phyloP scores from a whole-genome alignment of 1,284 basidiomycete species.

The Psilocybe mexicana region DNA sequence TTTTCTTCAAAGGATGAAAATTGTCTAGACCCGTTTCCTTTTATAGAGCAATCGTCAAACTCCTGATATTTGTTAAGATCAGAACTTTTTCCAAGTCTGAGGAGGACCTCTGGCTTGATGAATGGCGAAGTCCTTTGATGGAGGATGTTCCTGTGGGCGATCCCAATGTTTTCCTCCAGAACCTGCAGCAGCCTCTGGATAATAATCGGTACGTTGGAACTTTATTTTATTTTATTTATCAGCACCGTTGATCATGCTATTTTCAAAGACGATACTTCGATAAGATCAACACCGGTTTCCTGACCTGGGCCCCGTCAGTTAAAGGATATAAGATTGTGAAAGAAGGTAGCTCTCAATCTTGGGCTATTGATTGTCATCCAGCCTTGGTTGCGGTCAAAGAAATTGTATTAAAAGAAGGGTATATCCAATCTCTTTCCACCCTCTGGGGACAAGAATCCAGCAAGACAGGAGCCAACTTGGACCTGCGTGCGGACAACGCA shows the following conservation, averaged over 20 bases:
- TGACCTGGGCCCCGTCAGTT: conserved; percentile 77
- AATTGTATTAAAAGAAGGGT: conserved; percentile 52
- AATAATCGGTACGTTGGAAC: conserved; percentile 15
- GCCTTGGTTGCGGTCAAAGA: conserved; percentile 62
- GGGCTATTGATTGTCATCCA: conserved; percentile 66
- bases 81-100: conserved; percentile 74
- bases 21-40: conserved; percentile 11
- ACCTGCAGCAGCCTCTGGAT: conserved; percentile 42
- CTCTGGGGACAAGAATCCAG: conserved; percentile 77
- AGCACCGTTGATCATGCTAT: background rate
- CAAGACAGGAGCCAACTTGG: conserved; percentile 48
- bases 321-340: conserved; percentile 63
- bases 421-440: conserved; percentile 58
- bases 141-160: conserved; percentile 53
- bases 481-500: conserved; percentile 67
- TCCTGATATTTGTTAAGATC: conserved; percentile 81
- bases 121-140: conserved; percentile 77
- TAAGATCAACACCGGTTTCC: conserved; percentile 83
- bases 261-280: conserved; percentile 64
- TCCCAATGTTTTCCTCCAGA: conserved; percentile 47
- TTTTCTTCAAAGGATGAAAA: background rate
- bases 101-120: conserved; percentile 78
- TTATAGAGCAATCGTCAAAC: conserved; percentile 69
- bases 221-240: conserved; percentile 8
- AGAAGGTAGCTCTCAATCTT: conserved; percentile 53